phyloP scores from a whole-genome alignment of 805 yeast genomes.

The Metschnikowia reukaufii region DNA sequence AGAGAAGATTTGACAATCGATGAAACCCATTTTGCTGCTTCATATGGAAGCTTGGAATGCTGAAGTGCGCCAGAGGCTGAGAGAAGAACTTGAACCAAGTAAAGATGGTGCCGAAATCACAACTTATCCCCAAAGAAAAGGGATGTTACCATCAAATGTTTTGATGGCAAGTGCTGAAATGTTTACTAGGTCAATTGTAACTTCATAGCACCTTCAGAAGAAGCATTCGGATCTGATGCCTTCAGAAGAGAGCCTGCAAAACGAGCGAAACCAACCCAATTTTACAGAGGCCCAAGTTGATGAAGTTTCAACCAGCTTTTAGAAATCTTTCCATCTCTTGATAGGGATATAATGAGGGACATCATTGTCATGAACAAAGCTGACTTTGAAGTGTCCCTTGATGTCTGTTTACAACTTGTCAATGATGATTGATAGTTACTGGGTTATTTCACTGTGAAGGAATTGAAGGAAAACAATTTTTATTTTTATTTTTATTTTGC shows the following conservation, averaged over 20 bases:
- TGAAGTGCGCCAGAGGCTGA: constrained; percentile 21
- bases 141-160: constrained; percentile 37
- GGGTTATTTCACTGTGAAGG: too few species aligned
- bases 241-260: constrained; percentile 1
- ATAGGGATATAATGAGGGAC: constrained; percentile 65
- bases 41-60: constrained; percentile 53
- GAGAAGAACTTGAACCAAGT: neutral
- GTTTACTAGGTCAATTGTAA: constrained; percentile 49
- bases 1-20: constrained; percentile 58
- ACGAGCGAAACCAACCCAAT: constrained; percentile 4
- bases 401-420: constrained; percentile 47
- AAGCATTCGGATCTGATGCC: constrained; percentile 9
- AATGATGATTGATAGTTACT: constrained; percentile 14
- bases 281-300: constrained; percentile 12
- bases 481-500: too few species aligned
- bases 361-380: constrained; percentile 65
- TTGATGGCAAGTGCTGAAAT: constrained; percentile 49
- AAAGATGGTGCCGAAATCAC: neutral
- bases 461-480: neutral
- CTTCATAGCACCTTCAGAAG: constrained; percentile 41
- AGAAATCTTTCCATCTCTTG: constrained; percentile 77
- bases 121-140: constrained; percentile 6
- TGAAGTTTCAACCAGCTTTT: constrained; percentile 44
- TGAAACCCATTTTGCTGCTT: constrained; percentile 58
- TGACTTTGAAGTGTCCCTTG: constrained; percentile 71